Base-by-base conservation (phyloP, 352 stramenopile genomes). In the Globisporangium sylvaticum region DNA sequence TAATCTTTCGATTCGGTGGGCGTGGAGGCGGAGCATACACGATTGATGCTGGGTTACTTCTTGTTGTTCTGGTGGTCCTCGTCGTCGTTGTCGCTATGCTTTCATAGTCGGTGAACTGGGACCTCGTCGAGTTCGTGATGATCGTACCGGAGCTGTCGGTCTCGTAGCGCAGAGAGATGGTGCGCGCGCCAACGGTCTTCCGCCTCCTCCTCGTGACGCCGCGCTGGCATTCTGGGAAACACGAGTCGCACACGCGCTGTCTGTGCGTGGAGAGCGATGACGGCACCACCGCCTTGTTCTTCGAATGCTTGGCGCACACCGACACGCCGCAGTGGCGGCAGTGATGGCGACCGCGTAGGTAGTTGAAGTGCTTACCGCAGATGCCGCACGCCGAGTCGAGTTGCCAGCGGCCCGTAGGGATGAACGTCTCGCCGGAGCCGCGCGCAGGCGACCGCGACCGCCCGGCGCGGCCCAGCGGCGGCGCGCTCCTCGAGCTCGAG, bases 161-260 rank as follows among this genome's bases (percentile, higher is more conserved):
- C 12, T 54, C 52, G 39, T 39, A 68, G 5, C 52, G 52, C 7
- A 69, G n/a, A 27, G 46, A 65, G 55, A 72, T 53, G 9, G 66
- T 62, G 24, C 65, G 65, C n/a, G 52, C 25, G n/a, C 55, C 61
- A 20, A 74, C 48, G 7, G 62, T 69, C 57, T 62, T 65, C n/a
- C 70, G 67, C 25, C 59, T 27, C 9, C 29, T 37, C 4, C 62
- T 53, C 12, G 66, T 65, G 52, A 73, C 60, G 66, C 66, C 53
- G 65, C 62, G 48, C 61, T 78, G 67, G 66, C 84, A 90, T 53
- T 68, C 70, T 2, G 84, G 83, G 52, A 83, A 88, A 70, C 87
- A 95, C 14, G 67, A 64, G 62, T 93, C 83, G 66, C 87, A 95
- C 44, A 92, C 84, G 62, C 87, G 87, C 72, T 95, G 87, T 32